Percentiles rank a stretch among this genome's conserved stretches.
phyloP scores from a whole-genome alignment of 106 monocot species.

The Amphibolis antarctica region DNA sequence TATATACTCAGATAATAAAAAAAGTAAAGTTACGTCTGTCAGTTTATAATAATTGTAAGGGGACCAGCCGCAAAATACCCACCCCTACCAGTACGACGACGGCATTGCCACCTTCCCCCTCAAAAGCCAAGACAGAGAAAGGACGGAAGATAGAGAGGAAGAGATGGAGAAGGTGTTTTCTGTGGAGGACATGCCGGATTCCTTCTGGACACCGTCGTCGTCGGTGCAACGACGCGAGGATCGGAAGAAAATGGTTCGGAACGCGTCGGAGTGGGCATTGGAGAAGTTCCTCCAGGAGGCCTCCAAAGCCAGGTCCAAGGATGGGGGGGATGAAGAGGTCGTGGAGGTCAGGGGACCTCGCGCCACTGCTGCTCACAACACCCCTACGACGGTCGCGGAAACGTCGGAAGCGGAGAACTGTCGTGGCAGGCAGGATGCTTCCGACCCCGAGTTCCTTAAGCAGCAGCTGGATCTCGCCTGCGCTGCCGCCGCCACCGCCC shows the following conservation, averaged over 20 bases:
- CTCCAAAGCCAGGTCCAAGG: background rate
- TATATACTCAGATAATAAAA: no score
- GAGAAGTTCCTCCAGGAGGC: slow-evolving; percentile 7
- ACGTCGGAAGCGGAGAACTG: no score
- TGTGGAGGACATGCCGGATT: background rate
- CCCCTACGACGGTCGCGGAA: background rate
- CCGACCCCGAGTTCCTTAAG: slow-evolving; percentile 13
- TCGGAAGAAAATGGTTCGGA: background rate
- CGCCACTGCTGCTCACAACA: background rate
- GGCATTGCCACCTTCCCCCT: no score
- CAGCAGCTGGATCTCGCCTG: slow-evolving; percentile 7
- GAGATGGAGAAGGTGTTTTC: slow-evolving; percentile 6
- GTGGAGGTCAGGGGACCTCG: background rate
- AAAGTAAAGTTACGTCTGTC: no score
- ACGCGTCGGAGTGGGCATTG: slow-evolving; percentile 2
- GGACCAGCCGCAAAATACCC: no score
- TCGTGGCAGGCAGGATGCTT: background rate
- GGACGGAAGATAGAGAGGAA: background rate
- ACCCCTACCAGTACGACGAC: no score
- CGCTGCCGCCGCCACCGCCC: slow-evolving; percentile 2
- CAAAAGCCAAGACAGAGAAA: background rate
- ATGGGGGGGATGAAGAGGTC: background rate
- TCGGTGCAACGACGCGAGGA: background rate
- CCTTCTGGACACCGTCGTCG: slow-evolving; percentile 1
- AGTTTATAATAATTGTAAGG: no score